A percentile compares a stretch with the other conserved stretches of the same genome.
phyloP scores from a whole-genome alignment of 345 rosid species.

The Gossypium australe region DNA sequence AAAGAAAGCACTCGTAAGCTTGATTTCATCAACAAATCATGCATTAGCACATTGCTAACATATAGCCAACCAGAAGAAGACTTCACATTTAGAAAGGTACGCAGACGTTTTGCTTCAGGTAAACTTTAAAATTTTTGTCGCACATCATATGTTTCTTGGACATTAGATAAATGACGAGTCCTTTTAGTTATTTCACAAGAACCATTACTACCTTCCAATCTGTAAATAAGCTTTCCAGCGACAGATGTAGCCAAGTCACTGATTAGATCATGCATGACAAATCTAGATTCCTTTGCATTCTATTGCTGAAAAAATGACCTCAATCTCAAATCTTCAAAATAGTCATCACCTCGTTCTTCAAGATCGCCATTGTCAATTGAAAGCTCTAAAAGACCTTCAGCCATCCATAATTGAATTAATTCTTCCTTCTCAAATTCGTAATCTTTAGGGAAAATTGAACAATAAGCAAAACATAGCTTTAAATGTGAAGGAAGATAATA shows the following conservation, averaged over 20 bases:
- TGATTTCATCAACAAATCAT: neutral
- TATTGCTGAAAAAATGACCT: slow-evolving; percentile 13
- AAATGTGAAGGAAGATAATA: slow-evolving; percentile 24
- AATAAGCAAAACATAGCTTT: slow-evolving; percentile 21
- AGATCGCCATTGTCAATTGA: too few species aligned
- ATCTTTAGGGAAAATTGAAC: slow-evolving; percentile 22
- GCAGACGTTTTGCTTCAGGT: neutral
- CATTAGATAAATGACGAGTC: slow-evolving; percentile 13
- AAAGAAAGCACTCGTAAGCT: slow-evolving; percentile 9
- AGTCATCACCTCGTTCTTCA: slow-evolving; percentile 2
- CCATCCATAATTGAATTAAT: slow-evolving; percentile 19
- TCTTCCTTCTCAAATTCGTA: slow-evolving; percentile 16
- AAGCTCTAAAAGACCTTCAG: slow-evolving; percentile 4
- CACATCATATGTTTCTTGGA: neutral
- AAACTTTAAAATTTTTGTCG: neutral
- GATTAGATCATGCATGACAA: slow-evolving; percentile 11
- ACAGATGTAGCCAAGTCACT: neutral
- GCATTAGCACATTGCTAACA: neutral
- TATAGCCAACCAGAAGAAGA: too few species aligned
- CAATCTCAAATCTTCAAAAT: neutral
- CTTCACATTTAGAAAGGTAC: neutral
- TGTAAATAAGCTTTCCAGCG: neutral
- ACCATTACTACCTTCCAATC: neutral
- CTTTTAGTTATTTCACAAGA: neutral
- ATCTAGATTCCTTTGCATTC: neutral